A percentile compares a stretch with the other conserved stretches of the same genome.
Conservation (phyloP, 805 yeast genomes). For the Suhomyces faveliae region DNA sequence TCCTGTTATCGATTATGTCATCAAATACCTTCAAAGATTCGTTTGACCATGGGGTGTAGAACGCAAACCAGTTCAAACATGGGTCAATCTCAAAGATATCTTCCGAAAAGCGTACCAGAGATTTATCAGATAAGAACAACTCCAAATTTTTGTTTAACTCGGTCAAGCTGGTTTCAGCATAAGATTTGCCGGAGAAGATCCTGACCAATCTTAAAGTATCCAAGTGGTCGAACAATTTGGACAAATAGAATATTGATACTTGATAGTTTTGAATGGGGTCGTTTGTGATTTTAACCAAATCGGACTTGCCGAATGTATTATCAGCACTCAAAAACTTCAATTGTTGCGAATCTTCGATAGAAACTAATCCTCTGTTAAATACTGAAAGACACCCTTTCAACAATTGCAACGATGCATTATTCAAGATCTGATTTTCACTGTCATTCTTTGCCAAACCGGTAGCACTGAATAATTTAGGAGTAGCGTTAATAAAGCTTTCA, state of each 20-base stretch:
- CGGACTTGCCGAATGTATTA: neutral
- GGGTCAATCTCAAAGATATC: neutral
- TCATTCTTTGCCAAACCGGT: neutral
- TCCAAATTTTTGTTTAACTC: constrained; percentile 17
- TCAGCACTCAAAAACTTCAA: constrained; percentile 1
- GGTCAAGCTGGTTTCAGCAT: constrained; percentile 3
- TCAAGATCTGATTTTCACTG: neutral
- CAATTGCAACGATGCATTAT: constrained; percentile 5
- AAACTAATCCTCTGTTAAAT: constrained; percentile 6
- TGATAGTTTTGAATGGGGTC: constrained; percentile 19
- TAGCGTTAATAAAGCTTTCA: constrained; percentile 4
- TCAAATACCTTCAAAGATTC: constrained; percentile 5
- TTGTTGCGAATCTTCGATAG: neutral
- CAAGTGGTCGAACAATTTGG: constrained; percentile 15
- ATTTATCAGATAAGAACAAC: neutral
- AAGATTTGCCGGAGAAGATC: constrained; percentile 2
- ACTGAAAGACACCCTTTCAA: constrained; percentile 6
- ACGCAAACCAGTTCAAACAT: constrained; percentile 2
- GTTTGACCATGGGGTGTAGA: constrained; percentile 9
- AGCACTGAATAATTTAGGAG: constrained; percentile 4
- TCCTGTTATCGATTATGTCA: constrained; percentile 6
- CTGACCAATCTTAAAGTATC: constrained; percentile 16
- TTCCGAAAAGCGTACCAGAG: constrained; percentile 1
- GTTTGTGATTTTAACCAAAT: constrained; percentile 2
- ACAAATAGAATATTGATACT: constrained; percentile 16